A percentile compares a stretch with the other conserved stretches of the same genome.
Evolutionary conservation across 805 yeast genomes (phyloP).

Genomic region (Hyphopichia homilentoma): DNA sequence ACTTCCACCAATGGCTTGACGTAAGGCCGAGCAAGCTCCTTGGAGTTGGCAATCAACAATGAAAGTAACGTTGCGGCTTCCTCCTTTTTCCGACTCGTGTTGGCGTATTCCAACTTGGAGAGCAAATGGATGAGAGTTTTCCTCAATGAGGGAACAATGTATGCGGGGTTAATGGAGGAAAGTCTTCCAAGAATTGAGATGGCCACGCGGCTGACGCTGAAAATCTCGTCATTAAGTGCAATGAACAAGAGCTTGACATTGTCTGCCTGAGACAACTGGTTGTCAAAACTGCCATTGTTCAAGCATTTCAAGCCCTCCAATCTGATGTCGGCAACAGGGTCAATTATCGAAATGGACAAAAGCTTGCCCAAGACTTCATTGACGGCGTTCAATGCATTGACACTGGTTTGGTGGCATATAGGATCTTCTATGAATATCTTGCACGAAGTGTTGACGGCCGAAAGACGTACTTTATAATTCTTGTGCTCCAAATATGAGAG

Average conservation of each 20-base stretch:
- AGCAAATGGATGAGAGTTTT: constrained; percentile 81
- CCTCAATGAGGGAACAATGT: constrained; percentile 87
- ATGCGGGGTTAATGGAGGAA: constrained; percentile 87
- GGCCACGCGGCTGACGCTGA: constrained; percentile 75
- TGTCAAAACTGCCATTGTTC: constrained; percentile 69
- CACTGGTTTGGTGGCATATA: constrained; percentile 78
- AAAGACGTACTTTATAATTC: constrained; percentile 71
- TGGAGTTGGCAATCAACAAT: constrained; percentile 70
- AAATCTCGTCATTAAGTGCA: constrained; percentile 88
- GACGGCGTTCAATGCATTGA: constrained; percentile 76
- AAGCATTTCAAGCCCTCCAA: constrained; percentile 71
- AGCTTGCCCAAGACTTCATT: constrained; percentile 80
- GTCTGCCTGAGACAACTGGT: constrained; percentile 91
- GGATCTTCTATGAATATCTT: constrained; percentile 73
- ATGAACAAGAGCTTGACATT: constrained; percentile 81
- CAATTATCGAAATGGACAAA: constrained; percentile 80
- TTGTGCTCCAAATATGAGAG: constrained; percentile 81
- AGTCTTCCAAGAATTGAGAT: constrained; percentile 79
- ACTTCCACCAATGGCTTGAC: constrained; percentile 88
- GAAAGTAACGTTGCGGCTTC: constrained; percentile 79
- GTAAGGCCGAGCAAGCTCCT: constrained; percentile 83
- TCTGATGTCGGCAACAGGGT: constrained; percentile 81
- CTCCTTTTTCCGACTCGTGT: constrained; percentile 70
- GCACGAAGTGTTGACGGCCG: constrained; percentile 83
- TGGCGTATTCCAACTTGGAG: constrained; percentile 81